phyloP scores from a whole-genome alignment of 257 asterid species.

The Lycium ferocissimum region DNA sequence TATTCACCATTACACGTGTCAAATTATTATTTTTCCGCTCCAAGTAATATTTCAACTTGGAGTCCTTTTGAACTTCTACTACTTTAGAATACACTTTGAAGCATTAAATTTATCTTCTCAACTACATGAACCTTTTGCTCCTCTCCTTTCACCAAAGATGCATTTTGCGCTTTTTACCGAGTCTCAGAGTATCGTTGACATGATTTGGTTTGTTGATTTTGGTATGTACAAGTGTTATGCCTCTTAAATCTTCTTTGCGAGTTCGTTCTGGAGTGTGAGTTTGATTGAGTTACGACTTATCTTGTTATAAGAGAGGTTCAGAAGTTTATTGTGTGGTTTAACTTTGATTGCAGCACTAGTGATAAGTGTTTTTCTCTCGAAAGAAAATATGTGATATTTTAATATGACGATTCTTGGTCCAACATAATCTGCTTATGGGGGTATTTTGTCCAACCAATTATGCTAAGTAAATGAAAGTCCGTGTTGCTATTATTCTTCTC shows the following conservation, averaged over 20 bases:
- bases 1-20: too few species aligned
- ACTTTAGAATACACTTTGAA: neutral
- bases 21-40: too few species aligned
- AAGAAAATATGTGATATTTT: slow-evolving; percentile 95
- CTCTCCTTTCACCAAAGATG: neutral
- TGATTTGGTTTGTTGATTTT: too few species aligned
- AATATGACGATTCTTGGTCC: slow-evolving; percentile 99
- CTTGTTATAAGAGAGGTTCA: slow-evolving; percentile 3
- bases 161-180: too few species aligned
- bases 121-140: neutral
- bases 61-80: neutral
- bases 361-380: slow-evolving; percentile 97
- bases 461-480: too few species aligned
- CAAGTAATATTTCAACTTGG: too few species aligned
- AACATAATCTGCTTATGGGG: slow-evolving; percentile 55
- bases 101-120: neutral
- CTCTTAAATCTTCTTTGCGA: neutral
- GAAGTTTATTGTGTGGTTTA: slow-evolving; percentile 24
- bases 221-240: neutral
- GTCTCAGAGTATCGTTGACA: too few species aligned
- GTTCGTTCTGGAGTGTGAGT: too few species aligned
- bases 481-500: too few species aligned
- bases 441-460: too few species aligned
- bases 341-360: slow-evolving; percentile 85
- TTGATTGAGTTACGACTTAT: neutral